Conservation (phyloP, 2,329 filamentous ascomycete species). For the Talaromyces marneffei region DNA sequence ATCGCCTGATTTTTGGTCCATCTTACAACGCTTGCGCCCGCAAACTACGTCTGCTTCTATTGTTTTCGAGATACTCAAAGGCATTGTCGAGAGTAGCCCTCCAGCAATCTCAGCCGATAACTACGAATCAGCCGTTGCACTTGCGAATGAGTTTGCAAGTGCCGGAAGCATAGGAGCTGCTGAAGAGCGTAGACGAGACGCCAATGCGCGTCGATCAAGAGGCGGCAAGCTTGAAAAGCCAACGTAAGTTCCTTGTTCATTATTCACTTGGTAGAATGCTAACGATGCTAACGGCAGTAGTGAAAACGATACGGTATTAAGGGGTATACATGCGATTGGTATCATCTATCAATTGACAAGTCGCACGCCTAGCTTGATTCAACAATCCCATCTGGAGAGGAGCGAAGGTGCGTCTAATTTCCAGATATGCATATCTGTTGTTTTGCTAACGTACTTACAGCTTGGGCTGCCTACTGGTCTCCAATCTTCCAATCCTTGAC, state of each 20-base stretch:
- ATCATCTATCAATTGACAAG: conserved; percentile 76
- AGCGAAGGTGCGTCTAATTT: conserved; percentile 57
- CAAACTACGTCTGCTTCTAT: conserved; percentile 65
- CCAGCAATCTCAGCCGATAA: conserved; percentile 90
- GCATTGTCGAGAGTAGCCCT: conserved; percentile 63
- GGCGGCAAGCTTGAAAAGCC: conserved; percentile 48
- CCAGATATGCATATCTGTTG: conserved; percentile 2
- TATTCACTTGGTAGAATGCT: not conserved
- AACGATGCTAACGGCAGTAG: conserved; percentile 23
- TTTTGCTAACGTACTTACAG: conserved; percentile 41
- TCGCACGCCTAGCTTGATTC: conserved; percentile 78
- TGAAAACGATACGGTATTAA: conserved; percentile 65
- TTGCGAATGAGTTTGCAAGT: conserved; percentile 86
- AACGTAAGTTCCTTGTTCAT: conserved; percentile 43
- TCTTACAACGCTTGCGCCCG: conserved; percentile 68
- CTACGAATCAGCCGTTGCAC: conserved; percentile 76
- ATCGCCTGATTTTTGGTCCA: conserved; percentile 94
- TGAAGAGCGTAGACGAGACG: conserved; percentile 64
- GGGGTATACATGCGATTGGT: conserved; percentile 73
- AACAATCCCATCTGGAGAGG: conserved; percentile 85
- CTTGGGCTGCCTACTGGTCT: conserved; percentile 97
- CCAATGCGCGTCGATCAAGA: conserved; percentile 47
- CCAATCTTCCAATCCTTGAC: conserved; percentile 87
- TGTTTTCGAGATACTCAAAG: conserved; percentile 83
- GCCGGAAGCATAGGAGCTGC: conserved; percentile 67